These are phyloP conservation scores for Globisporangium paroecandrum DNA, from an alignment of 352 stramenopile species.

Conservation along the genomic window DNA sequence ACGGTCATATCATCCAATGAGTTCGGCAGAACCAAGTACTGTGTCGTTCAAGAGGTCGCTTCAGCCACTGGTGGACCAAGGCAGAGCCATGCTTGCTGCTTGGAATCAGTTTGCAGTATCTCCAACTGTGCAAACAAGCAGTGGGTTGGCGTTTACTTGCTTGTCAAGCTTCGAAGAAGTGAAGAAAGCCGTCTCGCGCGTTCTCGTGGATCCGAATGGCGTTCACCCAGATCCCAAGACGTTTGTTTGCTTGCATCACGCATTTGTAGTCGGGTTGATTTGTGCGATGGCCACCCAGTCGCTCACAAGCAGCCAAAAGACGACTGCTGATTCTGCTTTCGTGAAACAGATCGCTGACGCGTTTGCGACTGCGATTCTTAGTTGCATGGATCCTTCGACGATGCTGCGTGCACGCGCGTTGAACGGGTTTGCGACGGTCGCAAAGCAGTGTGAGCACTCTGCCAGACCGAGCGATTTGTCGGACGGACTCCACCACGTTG, in stretches of 20 bases:
- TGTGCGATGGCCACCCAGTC: constrained; percentile 76
- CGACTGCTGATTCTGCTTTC: constrained; percentile 48
- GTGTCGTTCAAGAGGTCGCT: constrained; percentile 47
- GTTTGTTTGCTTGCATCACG: constrained; percentile 80
- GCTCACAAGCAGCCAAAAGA: constrained; percentile 62
- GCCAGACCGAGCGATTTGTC: constrained; percentile 57
- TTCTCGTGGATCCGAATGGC: constrained; percentile 48
- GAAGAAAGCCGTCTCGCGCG: constrained; percentile 67
- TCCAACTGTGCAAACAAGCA: constrained; percentile 47
- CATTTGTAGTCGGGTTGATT: constrained; percentile 73
- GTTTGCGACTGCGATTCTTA: constrained; percentile 72
- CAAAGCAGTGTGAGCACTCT: constrained; percentile 40
- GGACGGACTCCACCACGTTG: constrained; percentile 59
- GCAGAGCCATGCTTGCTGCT: constrained; percentile 61
- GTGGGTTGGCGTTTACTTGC: constrained; percentile 57
- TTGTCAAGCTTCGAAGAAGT: constrained; percentile 77
- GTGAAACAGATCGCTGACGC: constrained; percentile 71
- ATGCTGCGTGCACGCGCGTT: constrained; percentile 53
- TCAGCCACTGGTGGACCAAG: constrained; percentile 63
- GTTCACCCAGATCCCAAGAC: constrained; percentile 45
- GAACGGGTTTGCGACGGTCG: constrained; percentile 51
- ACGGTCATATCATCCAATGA: constrained; percentile 9
- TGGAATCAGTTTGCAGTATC: constrained; percentile 72
- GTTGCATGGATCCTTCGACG: constrained; percentile 65
- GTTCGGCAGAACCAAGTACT: constrained; percentile 4